These are phyloP conservation scores for Elaeis oleifera DNA, from an alignment of 202 grass and related monocot species.

Conservation along the genomic window DNA sequence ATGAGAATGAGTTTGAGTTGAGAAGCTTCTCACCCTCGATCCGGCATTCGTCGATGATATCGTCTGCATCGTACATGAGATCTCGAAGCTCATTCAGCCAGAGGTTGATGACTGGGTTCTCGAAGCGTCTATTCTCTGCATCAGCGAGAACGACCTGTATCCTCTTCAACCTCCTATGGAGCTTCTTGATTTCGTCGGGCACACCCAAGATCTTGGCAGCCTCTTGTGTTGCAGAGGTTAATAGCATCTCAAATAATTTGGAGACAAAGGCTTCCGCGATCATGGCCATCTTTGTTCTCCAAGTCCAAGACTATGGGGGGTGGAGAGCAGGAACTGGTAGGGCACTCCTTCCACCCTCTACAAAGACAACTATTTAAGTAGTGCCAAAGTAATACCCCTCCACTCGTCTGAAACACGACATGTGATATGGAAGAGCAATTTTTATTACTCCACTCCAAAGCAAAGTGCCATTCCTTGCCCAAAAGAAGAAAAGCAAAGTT, in stretches of 20 bases:
- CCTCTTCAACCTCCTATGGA: background rate
- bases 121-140: background rate
- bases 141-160: too few species aligned
- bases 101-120: slow-evolving; percentile 6
- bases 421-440: too few species aligned
- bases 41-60: slow-evolving; percentile 27
- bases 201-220: slow-evolving; percentile 1
- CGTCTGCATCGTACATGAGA: slow-evolving; percentile 24
- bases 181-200: slow-evolving; percentile 11
- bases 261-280: slow-evolving; percentile 7
- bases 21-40: slow-evolving; percentile 19
- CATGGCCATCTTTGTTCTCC: slow-evolving; percentile 6
- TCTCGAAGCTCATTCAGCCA: slow-evolving; percentile 32
- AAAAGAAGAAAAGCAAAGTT: too few species aligned
- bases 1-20: background rate
- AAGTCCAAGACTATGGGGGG: too few species aligned
- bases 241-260: background rate
- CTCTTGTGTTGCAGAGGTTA: background rate
- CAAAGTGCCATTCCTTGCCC: too few species aligned
- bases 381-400: too few species aligned
- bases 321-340: too few species aligned
- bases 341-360: too few species aligned
- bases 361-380: too few species aligned
- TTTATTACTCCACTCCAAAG: too few species aligned
- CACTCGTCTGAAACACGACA: too few species aligned